Evolutionary conservation across 163 green algal genomes (phyloP), one percentile per base, ranked within the genome.

Genomic region (Scenedesmus sp.): DNA sequence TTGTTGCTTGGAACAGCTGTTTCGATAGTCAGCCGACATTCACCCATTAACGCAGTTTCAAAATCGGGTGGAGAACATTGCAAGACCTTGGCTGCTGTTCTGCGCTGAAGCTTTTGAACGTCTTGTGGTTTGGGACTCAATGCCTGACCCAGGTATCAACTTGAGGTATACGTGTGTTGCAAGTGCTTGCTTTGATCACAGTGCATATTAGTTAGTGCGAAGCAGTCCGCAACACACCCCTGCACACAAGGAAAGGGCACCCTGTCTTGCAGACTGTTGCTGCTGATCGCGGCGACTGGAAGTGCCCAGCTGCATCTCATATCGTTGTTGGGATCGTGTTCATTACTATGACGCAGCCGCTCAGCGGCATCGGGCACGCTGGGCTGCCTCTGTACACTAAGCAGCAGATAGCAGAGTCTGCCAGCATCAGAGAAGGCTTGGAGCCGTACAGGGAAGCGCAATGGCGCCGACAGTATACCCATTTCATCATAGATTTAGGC

Each of bases 401-500:
- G 60, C 59, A 86, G 76, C 55, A 86, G 76, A 52, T 91, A 15
- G 52, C 57, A 9, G 60, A 83, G 60, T 84, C 79, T 18, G 86
- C 93, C 8, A 91, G 88, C 16, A n/a, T 93, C 1, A 88, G 66
- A 81, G 93, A 96, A 59, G 94, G 94, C 3, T 34, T 96, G 34
- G 87, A 94, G 54, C 81, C 88, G 2, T 85, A 91, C 66, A 94
- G 91, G 91, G 92, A 95, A 82, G 76, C 59, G 0, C 81, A 84
- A 7, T 94, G 86, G 87, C 89, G 94, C 8, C 82, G 92, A 8
- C 87, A 95, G 84, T 95, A 94, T 57, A 92, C 88, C 7, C 88
- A 93, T 34, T 83, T 96, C 46, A 94, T 96, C n/a, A 88, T 89
- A 54, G 93, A 95, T 2, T 91, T 94, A 2, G 94, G 94, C 52